These are phyloP conservation scores for Pyrus hybrid DNA, from an alignment of 331 rosid species.

Conservation along the genomic window DNA sequence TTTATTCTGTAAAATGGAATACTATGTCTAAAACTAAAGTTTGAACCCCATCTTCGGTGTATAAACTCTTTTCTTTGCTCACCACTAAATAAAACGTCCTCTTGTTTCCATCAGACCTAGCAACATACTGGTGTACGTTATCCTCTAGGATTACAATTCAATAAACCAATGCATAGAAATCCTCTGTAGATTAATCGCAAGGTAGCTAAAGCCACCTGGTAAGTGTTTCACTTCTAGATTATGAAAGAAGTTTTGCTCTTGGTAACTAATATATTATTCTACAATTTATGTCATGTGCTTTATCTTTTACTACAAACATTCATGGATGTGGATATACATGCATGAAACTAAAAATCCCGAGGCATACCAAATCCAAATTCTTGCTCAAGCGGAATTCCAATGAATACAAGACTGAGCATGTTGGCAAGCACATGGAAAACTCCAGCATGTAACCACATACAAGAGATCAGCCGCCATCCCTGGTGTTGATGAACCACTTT, in stretches of 20 bases:
- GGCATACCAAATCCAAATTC: slow-evolving; percentile 94
- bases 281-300: neutral
- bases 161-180: neutral
- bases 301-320: neutral
- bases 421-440: slow-evolving; percentile 86
- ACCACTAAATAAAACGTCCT: neutral
- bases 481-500: slow-evolving; percentile 56
- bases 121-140: neutral
- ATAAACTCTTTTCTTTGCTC: neutral
- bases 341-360: slow-evolving; percentile 18
- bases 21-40: neutral
- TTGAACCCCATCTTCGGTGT: neutral
- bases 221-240: neutral
- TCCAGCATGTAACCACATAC: slow-evolving; percentile 96
- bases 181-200: neutral
- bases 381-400: slow-evolving; percentile 92
- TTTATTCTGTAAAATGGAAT: too few species aligned
- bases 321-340: neutral
- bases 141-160: neutral
- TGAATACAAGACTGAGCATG: slow-evolving; percentile 84
- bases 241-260: neutral
- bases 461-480: slow-evolving; percentile 81
- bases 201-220: neutral
- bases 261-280: neutral
- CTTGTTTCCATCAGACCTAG: neutral